Evolutionary conservation across 2,329 filamentous ascomycete species (phyloP).

Genomic region (Beauveria varroae): DNA sequence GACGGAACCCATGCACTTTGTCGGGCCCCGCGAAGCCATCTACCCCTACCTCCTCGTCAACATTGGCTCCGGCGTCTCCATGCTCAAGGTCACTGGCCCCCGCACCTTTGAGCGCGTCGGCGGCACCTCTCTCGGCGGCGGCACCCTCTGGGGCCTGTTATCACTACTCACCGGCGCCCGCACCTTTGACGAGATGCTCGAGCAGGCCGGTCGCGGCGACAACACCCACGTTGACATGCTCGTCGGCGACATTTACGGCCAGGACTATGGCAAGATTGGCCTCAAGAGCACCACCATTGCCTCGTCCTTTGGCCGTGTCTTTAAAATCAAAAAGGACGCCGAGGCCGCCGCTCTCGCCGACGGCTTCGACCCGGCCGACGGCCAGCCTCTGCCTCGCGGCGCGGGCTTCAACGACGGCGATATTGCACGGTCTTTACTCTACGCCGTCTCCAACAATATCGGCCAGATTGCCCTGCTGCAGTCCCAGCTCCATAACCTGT

Average conservation of each 20-base stretch:
- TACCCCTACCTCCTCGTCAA: slow-evolving; percentile 98
- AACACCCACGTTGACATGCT: slow-evolving; percentile 93
- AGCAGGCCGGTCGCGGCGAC: slow-evolving; percentile 82
- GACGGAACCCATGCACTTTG: slow-evolving; percentile 82
- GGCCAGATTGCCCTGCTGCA: slow-evolving; percentile 98
- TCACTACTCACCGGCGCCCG: slow-evolving; percentile 87
- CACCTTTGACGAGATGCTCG: slow-evolving; percentile 96
- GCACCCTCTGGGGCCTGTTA: slow-evolving; percentile 94
- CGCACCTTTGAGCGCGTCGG: slow-evolving; percentile 83
- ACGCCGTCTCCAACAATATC: slow-evolving; percentile 96
- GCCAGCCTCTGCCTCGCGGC: slow-evolving; percentile 25
- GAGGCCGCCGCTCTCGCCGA: slow-evolving; percentile 57
- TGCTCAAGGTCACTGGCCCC: slow-evolving; percentile 93
- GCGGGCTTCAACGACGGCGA: slow-evolving; percentile 66
- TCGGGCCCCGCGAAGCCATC: slow-evolving; percentile 66
- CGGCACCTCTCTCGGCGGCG: slow-evolving; percentile 88
- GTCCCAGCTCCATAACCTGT: slow-evolving; percentile 84
- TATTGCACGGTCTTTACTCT: slow-evolving; percentile 83
- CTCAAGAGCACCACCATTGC: slow-evolving; percentile 94
- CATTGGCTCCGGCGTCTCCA: slow-evolving; percentile 92
- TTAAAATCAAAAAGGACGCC: slow-evolving; percentile 81
- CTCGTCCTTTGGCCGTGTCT: slow-evolving; percentile 93
- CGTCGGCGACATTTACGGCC: slow-evolving; percentile 95
- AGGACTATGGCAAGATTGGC: slow-evolving; percentile 92
- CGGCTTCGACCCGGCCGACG: slow-evolving; percentile 19